Conservation (phyloP, 345 rosid genomes). For the Aquilaria sinensis region DNA sequence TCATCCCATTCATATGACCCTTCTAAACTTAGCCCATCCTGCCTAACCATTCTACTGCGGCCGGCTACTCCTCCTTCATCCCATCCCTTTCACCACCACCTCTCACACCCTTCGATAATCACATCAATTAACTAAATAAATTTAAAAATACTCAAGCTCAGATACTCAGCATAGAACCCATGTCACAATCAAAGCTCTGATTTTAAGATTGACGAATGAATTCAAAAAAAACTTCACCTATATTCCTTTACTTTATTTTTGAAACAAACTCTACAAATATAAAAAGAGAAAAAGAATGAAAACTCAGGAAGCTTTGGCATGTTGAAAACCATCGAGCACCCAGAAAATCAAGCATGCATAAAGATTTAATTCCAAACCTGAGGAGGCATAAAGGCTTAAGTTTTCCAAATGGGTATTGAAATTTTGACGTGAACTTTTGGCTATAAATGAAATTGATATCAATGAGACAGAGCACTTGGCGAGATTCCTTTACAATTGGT, state of each 20-base stretch:
- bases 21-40: too few relatives aligned
- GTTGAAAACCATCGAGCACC: neutral
- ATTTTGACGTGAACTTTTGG: conserved; percentile 34
- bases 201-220: too few relatives aligned
- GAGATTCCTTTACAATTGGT: conserved; percentile 29
- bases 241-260: conserved; percentile 18
- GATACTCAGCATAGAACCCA: too few relatives aligned
- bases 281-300: neutral
- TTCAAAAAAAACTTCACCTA: conserved; percentile 27
- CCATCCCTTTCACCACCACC: too few relatives aligned
- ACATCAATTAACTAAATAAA: too few relatives aligned
- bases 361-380: conserved; percentile 8
- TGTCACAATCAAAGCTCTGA: too few relatives aligned
- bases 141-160: too few relatives aligned
- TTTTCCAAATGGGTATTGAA: conserved; percentile 30
- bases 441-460: conserved; percentile 50
- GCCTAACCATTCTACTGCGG: too few relatives aligned
- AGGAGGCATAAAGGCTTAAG: conserved; percentile 32
- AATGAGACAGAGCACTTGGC: conserved; percentile 50
- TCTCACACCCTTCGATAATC: too few relatives aligned
- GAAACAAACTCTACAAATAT: conserved; percentile 21
- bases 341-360: too few relatives aligned
- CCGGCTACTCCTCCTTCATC: too few relatives aligned
- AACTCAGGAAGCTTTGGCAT: neutral
- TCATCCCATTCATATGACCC: too few relatives aligned